Evolutionary conservation across 2,329 filamentous ascomycete genomes (phyloP).

Genomic region (Claviceps sp.): DNA sequence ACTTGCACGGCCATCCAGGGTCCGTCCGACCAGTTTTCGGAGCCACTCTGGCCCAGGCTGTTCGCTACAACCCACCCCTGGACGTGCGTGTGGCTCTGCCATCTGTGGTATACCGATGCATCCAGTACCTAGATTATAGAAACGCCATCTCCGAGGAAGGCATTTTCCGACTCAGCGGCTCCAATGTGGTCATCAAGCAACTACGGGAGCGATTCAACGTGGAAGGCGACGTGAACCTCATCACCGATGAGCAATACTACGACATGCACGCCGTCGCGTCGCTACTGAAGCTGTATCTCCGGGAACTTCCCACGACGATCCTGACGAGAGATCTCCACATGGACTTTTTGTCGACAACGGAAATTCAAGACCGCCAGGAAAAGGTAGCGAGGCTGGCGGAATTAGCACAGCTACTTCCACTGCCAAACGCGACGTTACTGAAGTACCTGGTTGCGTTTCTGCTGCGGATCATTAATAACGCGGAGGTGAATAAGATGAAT

Average conservation of each 20-base stretch:
- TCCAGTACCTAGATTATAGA: conserved; percentile 80
- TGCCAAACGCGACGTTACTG: conserved; percentile 67
- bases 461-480: conserved; percentile 82
- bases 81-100: conserved; percentile 68
- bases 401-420: conserved; percentile 68
- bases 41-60: conserved; percentile 71
- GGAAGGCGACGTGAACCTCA: conserved; percentile 80
- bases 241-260: conserved; percentile 73
- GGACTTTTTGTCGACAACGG: conserved; percentile 75
- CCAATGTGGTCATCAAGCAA: conserved; percentile 83
- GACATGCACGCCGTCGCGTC: conserved; percentile 95
- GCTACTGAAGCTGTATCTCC: conserved; percentile 82
- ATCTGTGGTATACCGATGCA: conserved; percentile 86
- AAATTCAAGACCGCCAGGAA: conserved; percentile 59
- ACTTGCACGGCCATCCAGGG: conserved; percentile 30
- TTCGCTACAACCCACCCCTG: conserved; percentile 61
- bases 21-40: conserved; percentile 68
- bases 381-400: conserved; percentile 66
- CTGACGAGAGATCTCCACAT: conserved; percentile 81
- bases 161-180: conserved; percentile 94
- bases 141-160: conserved; percentile 78
- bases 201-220: conserved; percentile 86
- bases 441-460: conserved; percentile 79
- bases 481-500: conserved; percentile 93
- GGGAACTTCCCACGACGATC: conserved; percentile 83